Percentiles rank a stretch among this genome's conserved stretches.
Evolutionary conservation across 176 grass and related monocot genomes (phyloP).

Genomic region (Typha latifolia): DNA sequence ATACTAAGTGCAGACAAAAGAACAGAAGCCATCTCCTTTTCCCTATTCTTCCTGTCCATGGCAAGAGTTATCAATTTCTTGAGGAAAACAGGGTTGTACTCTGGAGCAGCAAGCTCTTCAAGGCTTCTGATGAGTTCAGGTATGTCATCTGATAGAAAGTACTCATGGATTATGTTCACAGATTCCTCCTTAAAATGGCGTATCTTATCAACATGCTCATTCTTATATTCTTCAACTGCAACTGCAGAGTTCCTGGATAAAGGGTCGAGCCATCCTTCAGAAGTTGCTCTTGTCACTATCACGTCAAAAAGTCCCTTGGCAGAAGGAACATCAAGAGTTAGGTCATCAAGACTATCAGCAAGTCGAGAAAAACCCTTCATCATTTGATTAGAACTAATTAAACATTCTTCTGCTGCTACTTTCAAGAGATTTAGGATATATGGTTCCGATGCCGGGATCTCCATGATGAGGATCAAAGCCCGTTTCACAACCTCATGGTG

Average conservation of each 20-base stretch:
- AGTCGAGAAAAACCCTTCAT: slow-evolving; percentile 64
- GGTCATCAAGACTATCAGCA: slow-evolving; percentile 59
- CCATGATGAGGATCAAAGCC: slow-evolving; percentile 54
- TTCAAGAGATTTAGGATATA: slow-evolving; percentile 56
- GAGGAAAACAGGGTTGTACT: slow-evolving; percentile 69
- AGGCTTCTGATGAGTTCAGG: slow-evolving; percentile 78
- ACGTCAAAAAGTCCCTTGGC: slow-evolving; percentile 53
- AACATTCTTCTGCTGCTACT: slow-evolving; percentile 45
- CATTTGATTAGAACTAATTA: slow-evolving; percentile 82
- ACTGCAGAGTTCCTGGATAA: slow-evolving; percentile 30
- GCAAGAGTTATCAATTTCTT: slow-evolving; percentile 71
- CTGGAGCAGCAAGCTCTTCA: slow-evolving; percentile 51
- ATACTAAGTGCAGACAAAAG: slow-evolving; percentile 72
- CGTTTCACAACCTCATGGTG: slow-evolving; percentile 90
- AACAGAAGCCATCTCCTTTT: slow-evolving; percentile 82
- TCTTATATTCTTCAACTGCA: slow-evolving; percentile 15
- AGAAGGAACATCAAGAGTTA: slow-evolving; percentile 66
- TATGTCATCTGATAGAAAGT: slow-evolving; percentile 73
- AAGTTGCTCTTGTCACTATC: slow-evolving; percentile 42
- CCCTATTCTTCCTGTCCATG: slow-evolving; percentile 74
- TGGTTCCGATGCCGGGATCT: slow-evolving; percentile 37
- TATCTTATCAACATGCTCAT: slow-evolving; percentile 37
- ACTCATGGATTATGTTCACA: slow-evolving; percentile 72
- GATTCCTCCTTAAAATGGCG: slow-evolving; percentile 64
- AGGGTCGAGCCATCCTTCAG: slow-evolving; percentile 69